Evolutionary conservation across 768 basidiomycete species (phyloP), one percentile per base, ranked within the genome.

Genomic region (Leucocoprinus birnbaumii): DNA sequence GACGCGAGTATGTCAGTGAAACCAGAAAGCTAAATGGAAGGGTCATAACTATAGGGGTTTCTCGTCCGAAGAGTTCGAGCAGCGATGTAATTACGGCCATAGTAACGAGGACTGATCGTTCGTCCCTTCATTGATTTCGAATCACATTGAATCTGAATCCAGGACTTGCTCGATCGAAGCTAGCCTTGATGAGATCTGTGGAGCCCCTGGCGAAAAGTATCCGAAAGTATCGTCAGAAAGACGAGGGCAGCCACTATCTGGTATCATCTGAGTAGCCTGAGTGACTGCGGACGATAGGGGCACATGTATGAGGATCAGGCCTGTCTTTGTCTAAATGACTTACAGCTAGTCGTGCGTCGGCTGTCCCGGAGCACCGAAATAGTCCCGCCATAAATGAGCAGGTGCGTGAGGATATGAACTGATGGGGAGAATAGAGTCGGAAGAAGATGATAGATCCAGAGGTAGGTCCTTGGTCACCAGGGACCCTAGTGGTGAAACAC

Each of bases 381-480:
- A 54, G 44, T 9, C 24, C 24, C 26, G 31, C 31, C 31, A 11
- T n/a, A n/a, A n/a, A n/a, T n/a, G n/a, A n/a, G n/a, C n/a, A n/a
- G n/a, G n/a, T n/a, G n/a, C n/a, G n/a, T n/a, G n/a, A n/a, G n/a
- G n/a, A n/a, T n/a, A n/a, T n/a, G n/a, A n/a, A n/a, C n/a, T n/a
- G 27, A 37, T 13, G 18, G 42, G 31, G 19, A 26, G 24, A 22
- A 22, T 43, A 35, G 21, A 25, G 35, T 8, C 9, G 4, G 46
- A 35, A 19, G 19, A 18, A 18, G n/a, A 1, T 35, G 35, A 49
- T 4, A 22, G 34, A 37, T 11, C 24, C 22, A 54, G 25, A 48
- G 21, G 38, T 42, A 26, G 46, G 25, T 18, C 19, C 53, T 53
- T 53, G 50, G 53, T 55, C 41, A 48, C 53, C 46, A 55, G n/a